Evolutionary conservation across 495 filamentous ascomycete genomes (phyloP), one percentile per base, ranked within the genome.

Genomic region (Clavariopsis aquatica): DNA sequence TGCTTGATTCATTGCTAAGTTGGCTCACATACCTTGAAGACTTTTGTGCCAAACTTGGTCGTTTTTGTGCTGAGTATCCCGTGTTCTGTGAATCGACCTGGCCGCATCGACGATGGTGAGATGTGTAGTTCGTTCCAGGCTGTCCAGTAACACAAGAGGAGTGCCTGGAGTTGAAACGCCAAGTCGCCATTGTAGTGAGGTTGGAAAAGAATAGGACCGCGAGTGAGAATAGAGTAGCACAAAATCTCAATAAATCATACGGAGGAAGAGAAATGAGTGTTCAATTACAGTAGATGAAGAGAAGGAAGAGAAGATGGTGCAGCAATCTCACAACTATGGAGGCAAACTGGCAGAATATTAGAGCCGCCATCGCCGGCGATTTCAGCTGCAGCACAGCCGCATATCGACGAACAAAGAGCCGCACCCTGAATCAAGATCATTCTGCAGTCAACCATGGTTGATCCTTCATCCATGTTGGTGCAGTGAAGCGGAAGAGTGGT

Each of bases 381-480:
- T 43, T 51, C 36, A 57, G 19, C 28, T 29, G 22, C 26, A n/a
- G 46, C 64, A 60, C 55, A 66, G 64, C 64, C 64, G 64, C 64
- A 66, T 66, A 66, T 55, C 64, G 36, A 47, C 28, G 10, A 27
- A 56, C 29, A 29, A 36, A 60, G 64, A 66, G 57, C 64, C 64
- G 64, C 56, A 61, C 56, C 64, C 64, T 66, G 49, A 12, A 29
- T 31, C 20, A 26, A 24, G 51, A 43, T 43, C 38, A 43, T 43
- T 17, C 6, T n/a, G 15, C 6, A n/a, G 38, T 43, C 8, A 26
- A 51, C 28, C 19, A 12, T 24, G 41, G 41, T 20, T 36, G 29
- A n/a, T 26, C 38, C 27, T 23, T 29, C 26, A 19, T 36, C 15
- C 15, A 43, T 29, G 17, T 3, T 9, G 20, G 49, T 46, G 23